Conservation (phyloP, 805 yeast species). For the Hanseniaspora occidentalis region DNA sequence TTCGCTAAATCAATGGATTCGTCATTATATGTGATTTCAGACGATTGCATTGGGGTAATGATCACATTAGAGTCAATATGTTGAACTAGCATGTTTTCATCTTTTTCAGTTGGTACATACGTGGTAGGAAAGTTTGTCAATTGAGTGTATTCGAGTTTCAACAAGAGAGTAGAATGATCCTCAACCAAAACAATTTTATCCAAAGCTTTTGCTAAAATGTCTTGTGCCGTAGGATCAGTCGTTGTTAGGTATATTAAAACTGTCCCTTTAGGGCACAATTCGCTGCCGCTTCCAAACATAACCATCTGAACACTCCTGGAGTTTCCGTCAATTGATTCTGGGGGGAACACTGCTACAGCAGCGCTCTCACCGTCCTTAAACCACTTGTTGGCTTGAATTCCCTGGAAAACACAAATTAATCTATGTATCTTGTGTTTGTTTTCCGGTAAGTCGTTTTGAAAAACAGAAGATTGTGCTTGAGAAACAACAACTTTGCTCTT, state of each 20-base stretch:
- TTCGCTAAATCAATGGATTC: conserved; percentile 51
- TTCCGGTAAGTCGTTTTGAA: conserved; percentile 21
- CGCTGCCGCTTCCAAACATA: conserved; percentile 78
- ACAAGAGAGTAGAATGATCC: too few species aligned
- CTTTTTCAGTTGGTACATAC: too few species aligned
- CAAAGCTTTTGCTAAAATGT: conserved; percentile 67
- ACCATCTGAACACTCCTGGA: conserved; percentile 70
- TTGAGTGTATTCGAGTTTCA: too few species aligned
- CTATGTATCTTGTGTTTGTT: conserved; percentile 53
- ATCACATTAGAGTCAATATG: conserved; percentile 36
- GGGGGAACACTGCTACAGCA: conserved; percentile 87
- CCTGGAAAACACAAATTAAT: too few species aligned
- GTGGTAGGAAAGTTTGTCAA: too few species aligned
- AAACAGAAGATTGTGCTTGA: conserved; percentile 48
- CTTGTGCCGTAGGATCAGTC: conserved; percentile 56
- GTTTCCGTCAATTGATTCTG: conserved; percentile 45
- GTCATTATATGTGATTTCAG: conserved; percentile 88
- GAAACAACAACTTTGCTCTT: conserved; percentile 2
- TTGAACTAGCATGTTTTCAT: too few species aligned
- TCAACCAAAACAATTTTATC: too few species aligned
- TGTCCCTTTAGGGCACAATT: conserved; percentile 77
- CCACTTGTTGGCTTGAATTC: conserved; percentile 94
- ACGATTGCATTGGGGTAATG: conserved; percentile 57
- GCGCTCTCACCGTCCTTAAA: conserved; percentile 73
- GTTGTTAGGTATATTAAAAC: conserved; percentile 86